Evolutionary conservation across 2,329 filamentous ascomycete species (phyloP), one percentile per base, ranked within the genome.

Genomic region (Neurospora crassa): DNA sequence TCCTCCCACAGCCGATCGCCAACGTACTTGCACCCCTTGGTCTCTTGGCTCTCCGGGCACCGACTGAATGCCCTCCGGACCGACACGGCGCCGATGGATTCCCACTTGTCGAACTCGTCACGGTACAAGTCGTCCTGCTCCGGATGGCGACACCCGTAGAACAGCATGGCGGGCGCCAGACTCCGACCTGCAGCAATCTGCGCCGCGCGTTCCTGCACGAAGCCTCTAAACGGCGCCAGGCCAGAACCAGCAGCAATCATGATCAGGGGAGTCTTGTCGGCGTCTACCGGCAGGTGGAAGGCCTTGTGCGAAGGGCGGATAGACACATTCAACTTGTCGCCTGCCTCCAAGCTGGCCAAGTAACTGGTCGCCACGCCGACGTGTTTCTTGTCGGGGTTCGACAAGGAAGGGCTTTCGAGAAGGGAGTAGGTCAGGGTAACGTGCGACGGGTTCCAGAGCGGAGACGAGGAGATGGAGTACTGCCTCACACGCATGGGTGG

Each of bases 401-500:
- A 83, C 12, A 85, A 81, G 0, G 89, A 85, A 0, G 86, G 85
- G 2, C 82, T 83, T 68, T 90, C 84, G 69, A 92, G 84, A 0
- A 94, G 85, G 3, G 86, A 85, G 81, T 91, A 93, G 3, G 91
- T 93, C 37, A 94, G 84, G 0, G 90, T 89, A 69, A 87, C 86
- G 71, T 83, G 83, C 12, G 81, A 82, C 0, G 87, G 83, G 73
- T 90, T 85, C 73, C 82, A 83, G 0, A 92, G 83, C 0, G 91
- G 90, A 0, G 91, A 92, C 0, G 91, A 93, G 0, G 91, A 93
- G 77, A 94, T 93, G 41, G 89, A 92, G 75, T 94, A 94, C 79
- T 92, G 90, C n/a, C 91, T 87, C 47, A 92, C 85, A 40, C 91
- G 89, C 89, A 96, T 92, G 0, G 92, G 90, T 1, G 91, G 91